These are phyloP conservation scores for Ophiostoma australiae DNA, from an alignment of 2,329 filamentous ascomycete species.

Conservation along the genomic window DNA sequence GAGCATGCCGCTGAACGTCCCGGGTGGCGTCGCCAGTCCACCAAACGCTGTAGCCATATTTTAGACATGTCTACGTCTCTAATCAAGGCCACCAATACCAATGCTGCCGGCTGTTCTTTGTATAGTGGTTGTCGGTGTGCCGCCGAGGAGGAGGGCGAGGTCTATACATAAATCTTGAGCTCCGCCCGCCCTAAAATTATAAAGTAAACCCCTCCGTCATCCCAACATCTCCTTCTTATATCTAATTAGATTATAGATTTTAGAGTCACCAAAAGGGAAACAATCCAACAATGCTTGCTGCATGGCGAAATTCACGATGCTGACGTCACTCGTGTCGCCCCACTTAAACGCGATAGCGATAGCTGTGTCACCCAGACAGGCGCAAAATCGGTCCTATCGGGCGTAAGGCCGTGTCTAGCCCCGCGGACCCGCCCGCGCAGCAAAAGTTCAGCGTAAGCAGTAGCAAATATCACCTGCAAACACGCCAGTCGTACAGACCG, in stretches of 20 bases:
- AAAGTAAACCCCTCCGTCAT: background rate
- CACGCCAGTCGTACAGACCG: background rate
- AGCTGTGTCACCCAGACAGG: background rate
- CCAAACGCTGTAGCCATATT: background rate
- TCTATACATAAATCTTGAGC: background rate
- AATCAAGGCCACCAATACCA: background rate
- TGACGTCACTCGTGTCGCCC: constrained; percentile 1
- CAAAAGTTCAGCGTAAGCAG: constrained; percentile 2
- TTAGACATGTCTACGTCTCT: background rate
- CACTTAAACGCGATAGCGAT: background rate
- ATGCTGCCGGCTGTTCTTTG: background rate
- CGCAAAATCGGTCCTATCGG: constrained; percentile 1
- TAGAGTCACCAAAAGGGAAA: background rate
- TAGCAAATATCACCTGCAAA: background rate
- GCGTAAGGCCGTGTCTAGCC: background rate
- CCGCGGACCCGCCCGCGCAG: background rate
- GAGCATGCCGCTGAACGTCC: constrained; percentile 6
- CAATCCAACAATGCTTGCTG: background rate
- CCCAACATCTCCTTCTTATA: too few relatives aligned
- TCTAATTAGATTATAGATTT: background rate
- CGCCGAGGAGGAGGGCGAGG: background rate
- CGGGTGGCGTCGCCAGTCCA: background rate
- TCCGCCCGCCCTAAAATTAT: background rate
- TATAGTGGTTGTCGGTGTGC: background rate
- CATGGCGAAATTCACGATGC: background rate